Base-by-base conservation (phyloP, 2,329 filamentous ascomycete genomes). In the Lachnellula cervina region DNA sequence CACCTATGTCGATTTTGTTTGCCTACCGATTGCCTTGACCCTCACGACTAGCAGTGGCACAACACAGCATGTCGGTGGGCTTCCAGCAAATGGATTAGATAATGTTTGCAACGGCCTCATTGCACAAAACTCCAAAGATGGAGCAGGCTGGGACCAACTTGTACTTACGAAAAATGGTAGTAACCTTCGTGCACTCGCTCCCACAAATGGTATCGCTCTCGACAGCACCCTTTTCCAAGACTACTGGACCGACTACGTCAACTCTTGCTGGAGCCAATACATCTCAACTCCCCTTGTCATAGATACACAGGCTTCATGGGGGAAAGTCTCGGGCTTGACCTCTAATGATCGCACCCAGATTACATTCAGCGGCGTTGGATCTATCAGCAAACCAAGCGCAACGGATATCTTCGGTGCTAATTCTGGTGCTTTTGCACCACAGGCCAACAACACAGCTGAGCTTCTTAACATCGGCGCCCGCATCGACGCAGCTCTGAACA, bases 401-500 rank as follows among this genome's bases (percentile, higher is more conserved):
- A 72, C 72, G 4, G 86, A 89, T 68, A 85, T 90, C 59, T 82
- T 88, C 64, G 79, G 79, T 32, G 87, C 84, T 70, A 83, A 79
- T 60, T 81, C 79, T 2, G 83, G 83, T 0, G 80, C 83, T 0
- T 86, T 87, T 61, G 73, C 75, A 70, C 46, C 59, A 2, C 51
- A 60, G 42, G 8, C 53, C 57, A 48, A 57, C 66, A 21, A 67
- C 17, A 64, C 54, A 11, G 58, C 43, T 11, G 55, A 76, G 66
- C 70, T 78, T 67, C 80, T 81, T 57, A 84, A 84, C 42, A 80
- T 92, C 54, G 84, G 85, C 8, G 87, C 90, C 0, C 79, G 89
- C n/a, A 73, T 94, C 14, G 81, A 86, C 0, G 89, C 89, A 1
- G 88, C 86, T 0, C 82, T 93, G 65, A 90, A 92, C 71, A 80